phyloP scores from a whole-genome alignment of 2,329 filamentous ascomycete genomes.

The Aureobasidium sp. region DNA sequence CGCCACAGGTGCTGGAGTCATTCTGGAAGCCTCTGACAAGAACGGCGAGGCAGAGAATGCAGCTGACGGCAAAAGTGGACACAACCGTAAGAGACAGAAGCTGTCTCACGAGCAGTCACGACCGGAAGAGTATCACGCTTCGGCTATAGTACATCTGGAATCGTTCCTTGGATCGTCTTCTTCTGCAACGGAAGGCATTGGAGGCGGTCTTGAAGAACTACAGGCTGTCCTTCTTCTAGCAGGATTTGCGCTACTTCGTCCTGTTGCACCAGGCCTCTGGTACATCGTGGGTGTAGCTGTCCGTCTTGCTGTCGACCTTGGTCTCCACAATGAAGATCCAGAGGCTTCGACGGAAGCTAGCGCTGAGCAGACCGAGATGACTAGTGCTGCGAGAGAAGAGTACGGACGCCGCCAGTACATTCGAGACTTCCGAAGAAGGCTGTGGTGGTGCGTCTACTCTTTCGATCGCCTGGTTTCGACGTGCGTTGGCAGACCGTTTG shows the following conservation, averaged over 20 bases:
- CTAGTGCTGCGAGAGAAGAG: slow-evolving; percentile 44
- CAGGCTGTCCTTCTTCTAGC: slow-evolving; percentile 88
- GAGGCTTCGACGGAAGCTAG: slow-evolving; percentile 49
- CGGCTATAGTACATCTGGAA: slow-evolving; percentile 85
- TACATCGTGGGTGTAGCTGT: slow-evolving; percentile 95
- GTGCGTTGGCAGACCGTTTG: slow-evolving; percentile 86
- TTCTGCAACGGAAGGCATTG: slow-evolving; percentile 56
- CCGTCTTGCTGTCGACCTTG: slow-evolving; percentile 81
- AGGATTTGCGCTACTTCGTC: slow-evolving; percentile 82
- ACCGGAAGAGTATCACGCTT: slow-evolving; percentile 93
- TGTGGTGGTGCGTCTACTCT: slow-evolving; percentile 98
- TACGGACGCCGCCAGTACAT: slow-evolving; percentile 69
- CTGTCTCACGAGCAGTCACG: slow-evolving; percentile 50
- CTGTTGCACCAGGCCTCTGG: slow-evolving; percentile 89
- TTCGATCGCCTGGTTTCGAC: slow-evolving; percentile 91
- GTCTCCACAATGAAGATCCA: slow-evolving; percentile 78
- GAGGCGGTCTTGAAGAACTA: slow-evolving; percentile 84
- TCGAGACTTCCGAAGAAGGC: slow-evolving; percentile 71
- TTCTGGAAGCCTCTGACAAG: slow-evolving; percentile 50
- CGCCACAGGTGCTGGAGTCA: slow-evolving; percentile 89
- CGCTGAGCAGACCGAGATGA: slow-evolving; percentile 18
- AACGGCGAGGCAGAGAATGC: neutral
- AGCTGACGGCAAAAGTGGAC: slow-evolving; percentile 26
- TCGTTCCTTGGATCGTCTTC: slow-evolving; percentile 62
- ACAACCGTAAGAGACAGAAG: slow-evolving; percentile 41